Base-by-base conservation (phyloP, 345 rosid species). In the Corchorus olitorius region DNA sequence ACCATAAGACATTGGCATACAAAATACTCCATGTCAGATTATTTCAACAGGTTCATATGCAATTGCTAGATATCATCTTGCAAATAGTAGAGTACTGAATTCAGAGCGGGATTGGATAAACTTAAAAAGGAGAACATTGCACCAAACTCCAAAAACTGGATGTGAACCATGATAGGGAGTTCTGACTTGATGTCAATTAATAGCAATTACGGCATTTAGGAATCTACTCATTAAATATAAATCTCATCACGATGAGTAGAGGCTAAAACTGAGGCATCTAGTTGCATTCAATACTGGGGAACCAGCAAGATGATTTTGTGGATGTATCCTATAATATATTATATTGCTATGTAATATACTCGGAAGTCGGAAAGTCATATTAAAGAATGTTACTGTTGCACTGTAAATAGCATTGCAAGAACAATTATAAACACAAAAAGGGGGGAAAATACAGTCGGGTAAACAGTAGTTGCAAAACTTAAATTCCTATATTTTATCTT, bases 401-500 rank as follows among this genome's bases (percentile, higher is more conserved):
- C 22, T 17, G 22, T 8, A 35, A 13, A 17, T 13, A 63, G 22
- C 22, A 17, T 46, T 4, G 9, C 39, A 7, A 46, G 39, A 67
- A 67, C 55, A 67, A 6, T 48, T 48, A 12, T 20, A 67, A 22
- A 48, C 22, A 48, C 13, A 63, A 63, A 63, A 63, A 27, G 27
- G 27, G 27, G 1, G 27, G n/a, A n/a, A n/a, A n/a, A n/a, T n/a
- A n/a, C n/a, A n/a, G n/a, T n/a, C n/a, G n/a, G n/a, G n/a, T n/a
- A n/a, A n/a, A n/a, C n/a, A 27, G 27, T 27, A 27, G 27, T 1
- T 27, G 27, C 27, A 27, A 27, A 27, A 27, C 27, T 27, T 27
- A 27, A 71, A 72, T 20, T 55, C 64, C n/a, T 10, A 19, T 39
- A n/a, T 72, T 55, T 56, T 20, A 39, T 55, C 75, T 72, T 58